Percentiles rank a stretch among this genome's conserved stretches.
Conservation (phyloP, 176 grass and related monocot genomes). For the Tillandsia fasciculata region DNA sequence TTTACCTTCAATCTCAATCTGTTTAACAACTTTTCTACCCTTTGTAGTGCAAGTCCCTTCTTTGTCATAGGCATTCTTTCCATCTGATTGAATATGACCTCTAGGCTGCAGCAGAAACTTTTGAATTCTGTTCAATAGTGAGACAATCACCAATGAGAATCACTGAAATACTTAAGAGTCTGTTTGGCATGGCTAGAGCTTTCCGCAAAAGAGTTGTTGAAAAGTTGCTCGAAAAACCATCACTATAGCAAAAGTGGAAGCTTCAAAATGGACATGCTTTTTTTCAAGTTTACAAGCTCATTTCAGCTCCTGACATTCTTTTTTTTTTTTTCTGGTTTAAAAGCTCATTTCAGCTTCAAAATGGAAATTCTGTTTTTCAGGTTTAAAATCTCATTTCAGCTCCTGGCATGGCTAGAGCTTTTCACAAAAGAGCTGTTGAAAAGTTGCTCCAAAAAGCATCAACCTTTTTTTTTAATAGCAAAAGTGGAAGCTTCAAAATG, state of each 20-base stretch:
- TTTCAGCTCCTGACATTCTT: too few species aligned
- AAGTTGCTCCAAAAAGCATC: too few species aligned
- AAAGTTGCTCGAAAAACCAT: too few species aligned
- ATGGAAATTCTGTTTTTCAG: too few species aligned
- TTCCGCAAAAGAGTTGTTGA: too few species aligned
- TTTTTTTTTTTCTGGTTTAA: too few species aligned
- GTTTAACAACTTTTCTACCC: conserved; percentile 65
- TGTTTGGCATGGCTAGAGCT: too few species aligned
- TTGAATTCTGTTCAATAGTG: conserved; percentile 61
- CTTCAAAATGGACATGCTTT: too few species aligned
- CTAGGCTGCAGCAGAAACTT: conserved; percentile 77
- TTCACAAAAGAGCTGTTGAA: too few species aligned
- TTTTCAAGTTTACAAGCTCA: background rate
- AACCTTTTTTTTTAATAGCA: background rate
- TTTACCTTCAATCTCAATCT: conserved; percentile 90
- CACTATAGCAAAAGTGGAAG: conserved; percentile 2
- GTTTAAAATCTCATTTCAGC: too few species aligned
- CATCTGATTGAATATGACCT: conserved; percentile 32
- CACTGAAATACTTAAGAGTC: background rate
- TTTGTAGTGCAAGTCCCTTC: conserved; percentile 49
- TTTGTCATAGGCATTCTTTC: conserved; percentile 47
- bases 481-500: conserved; percentile 1
- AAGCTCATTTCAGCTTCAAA: too few species aligned
- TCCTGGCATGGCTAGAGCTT: too few species aligned
- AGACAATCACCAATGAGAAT: conserved; percentile 14